A percentile compares a stretch with the other conserved stretches of the same genome.
Conservation (phyloP, 441 rosid species). For the Euphorbia schlechtendalii region DNA sequence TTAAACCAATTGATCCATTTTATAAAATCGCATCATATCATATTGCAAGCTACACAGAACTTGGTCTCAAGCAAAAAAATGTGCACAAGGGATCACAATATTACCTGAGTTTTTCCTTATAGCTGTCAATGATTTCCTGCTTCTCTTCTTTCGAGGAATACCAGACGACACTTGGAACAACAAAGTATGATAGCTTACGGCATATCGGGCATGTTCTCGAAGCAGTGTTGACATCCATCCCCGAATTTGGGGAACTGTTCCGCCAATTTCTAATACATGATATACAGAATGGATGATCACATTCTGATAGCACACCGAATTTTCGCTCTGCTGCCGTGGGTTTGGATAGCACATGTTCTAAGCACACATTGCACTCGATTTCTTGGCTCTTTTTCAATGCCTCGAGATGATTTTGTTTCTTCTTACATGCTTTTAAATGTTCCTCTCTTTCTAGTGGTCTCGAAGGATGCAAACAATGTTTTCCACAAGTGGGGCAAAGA, state of each 20-base stretch:
- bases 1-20: background rate
- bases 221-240: slow-evolving; percentile 80
- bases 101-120: slow-evolving; percentile 86
- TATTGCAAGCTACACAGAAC: background rate
- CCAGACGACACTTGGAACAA: slow-evolving; percentile 88
- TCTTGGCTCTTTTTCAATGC: slow-evolving; percentile 52
- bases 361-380: slow-evolving; percentile 60
- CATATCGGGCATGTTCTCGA: slow-evolving; percentile 89
- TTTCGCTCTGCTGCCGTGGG: slow-evolving; percentile 80
- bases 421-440: slow-evolving; percentile 61
- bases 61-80: background rate
- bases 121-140: slow-evolving; percentile 64
- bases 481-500: slow-evolving; percentile 74
- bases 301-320: slow-evolving; percentile 88
- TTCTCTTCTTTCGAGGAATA: slow-evolving; percentile 77
- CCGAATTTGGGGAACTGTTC: slow-evolving; percentile 79
- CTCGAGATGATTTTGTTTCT: slow-evolving; percentile 60
- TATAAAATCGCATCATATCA: background rate
- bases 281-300: slow-evolving; percentile 97
- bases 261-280: slow-evolving; percentile 98
- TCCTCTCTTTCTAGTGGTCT: slow-evolving; percentile 77
- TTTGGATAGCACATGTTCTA: slow-evolving; percentile 85
- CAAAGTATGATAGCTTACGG: slow-evolving; percentile 84
- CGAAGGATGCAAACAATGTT: slow-evolving; percentile 84
- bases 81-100: background rate